A percentile compares a stretch with the other conserved stretches of the same genome.
These are phyloP conservation scores for Termitomyces heimii DNA, from an alignment of 768 basidiomycete species.

Conservation along the genomic window DNA sequence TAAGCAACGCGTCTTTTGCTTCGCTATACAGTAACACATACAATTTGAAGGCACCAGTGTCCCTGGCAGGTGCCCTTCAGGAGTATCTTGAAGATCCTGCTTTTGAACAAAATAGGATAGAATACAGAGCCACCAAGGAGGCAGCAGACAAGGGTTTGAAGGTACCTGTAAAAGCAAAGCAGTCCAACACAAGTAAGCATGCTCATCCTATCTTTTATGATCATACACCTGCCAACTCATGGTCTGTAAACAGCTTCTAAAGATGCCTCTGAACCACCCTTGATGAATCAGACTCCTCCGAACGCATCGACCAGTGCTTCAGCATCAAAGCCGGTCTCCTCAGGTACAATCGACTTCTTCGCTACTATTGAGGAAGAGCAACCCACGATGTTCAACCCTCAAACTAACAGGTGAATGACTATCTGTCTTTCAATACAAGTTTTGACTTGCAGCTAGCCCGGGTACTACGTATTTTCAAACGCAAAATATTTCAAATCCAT, in stretches of 20 bases:
- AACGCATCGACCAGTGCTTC: conserved; percentile 13
- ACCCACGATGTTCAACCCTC: conserved; percentile 63
- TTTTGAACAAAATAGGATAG: conserved; percentile 91
- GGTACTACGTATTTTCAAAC: conserved; percentile 48
- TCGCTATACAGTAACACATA: not conserved
- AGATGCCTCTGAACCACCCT: not conserved
- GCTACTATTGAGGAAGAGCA: conserved; percentile 79
- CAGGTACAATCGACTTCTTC: conserved; percentile 75
- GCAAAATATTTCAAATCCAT: conserved; percentile 69
- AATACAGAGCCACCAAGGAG: conserved; percentile 82
- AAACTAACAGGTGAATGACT: conserved; percentile 44
- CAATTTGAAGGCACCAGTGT: conserved; percentile 74
- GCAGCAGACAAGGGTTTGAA: conserved; percentile 40
- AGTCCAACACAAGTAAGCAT: conserved; percentile 21
- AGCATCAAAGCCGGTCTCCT: conserved; percentile 3
- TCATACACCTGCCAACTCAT: not conserved
- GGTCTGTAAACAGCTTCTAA: not conserved
- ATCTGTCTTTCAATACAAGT: not conserved
- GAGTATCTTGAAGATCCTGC: conserved; percentile 96
- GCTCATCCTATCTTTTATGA: conserved; percentile 9
- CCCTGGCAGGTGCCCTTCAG: conserved; percentile 87
- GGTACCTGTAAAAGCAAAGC: conserved; percentile 17
- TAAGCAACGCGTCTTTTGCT: conserved; percentile 24
- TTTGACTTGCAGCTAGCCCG: conserved; percentile 28
- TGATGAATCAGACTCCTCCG: conserved; percentile 2